A percentile compares a stretch with the other conserved stretches of the same genome.
phyloP scores from a whole-genome alignment of 148 eudicot species.

The Rhododendron mucronatum region DNA sequence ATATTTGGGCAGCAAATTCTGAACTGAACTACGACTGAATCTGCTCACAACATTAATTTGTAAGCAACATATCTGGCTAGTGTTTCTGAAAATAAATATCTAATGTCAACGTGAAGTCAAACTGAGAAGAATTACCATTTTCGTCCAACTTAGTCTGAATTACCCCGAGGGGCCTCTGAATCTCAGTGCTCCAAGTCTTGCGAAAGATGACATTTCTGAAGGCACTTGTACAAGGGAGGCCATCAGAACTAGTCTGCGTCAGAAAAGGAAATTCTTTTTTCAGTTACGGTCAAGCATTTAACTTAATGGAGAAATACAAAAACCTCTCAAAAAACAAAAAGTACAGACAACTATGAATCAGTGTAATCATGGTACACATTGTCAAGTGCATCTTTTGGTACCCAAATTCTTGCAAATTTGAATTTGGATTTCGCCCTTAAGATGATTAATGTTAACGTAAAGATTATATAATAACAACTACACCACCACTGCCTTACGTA shows the following conservation, averaged over 20 bases:
- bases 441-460: not conserved
- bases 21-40: constrained; percentile 71
- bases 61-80: not conserved
- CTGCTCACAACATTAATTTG: constrained; percentile 37
- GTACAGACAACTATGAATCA: not conserved
- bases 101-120: not conserved
- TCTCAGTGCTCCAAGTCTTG: constrained; percentile 33
- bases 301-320: not conserved
- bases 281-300: not conserved
- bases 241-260: constrained; percentile 76
- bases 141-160: constrained; percentile 49
- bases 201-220: constrained; percentile 82
- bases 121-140: constrained; percentile 40
- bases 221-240: constrained; percentile 81
- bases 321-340: not conserved
- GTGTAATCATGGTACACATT: not conserved
- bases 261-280: constrained; percentile 8
- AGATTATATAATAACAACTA: not conserved
- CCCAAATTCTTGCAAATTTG: not conserved
- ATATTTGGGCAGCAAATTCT: constrained; percentile 75
- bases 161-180: constrained; percentile 55
- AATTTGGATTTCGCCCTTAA: not conserved
- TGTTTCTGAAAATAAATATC: not conserved
- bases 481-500: not conserved
- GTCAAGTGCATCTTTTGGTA: not conserved